Base-by-base conservation (phyloP, 805 yeast species). In the Naumovozyma baii region DNA sequence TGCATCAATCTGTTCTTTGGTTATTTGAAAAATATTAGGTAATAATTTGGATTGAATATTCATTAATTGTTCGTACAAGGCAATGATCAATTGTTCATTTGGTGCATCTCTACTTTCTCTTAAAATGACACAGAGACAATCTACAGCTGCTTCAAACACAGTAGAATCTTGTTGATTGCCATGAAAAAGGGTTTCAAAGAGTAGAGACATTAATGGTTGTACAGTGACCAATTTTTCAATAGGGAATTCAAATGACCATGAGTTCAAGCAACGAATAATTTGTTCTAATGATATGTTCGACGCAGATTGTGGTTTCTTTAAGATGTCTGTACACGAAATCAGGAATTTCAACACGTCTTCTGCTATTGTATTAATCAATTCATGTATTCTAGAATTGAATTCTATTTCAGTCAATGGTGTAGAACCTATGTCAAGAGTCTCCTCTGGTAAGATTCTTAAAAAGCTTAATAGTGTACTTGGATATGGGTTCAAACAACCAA, bases 181-280 rank as follows among this genome's bases (percentile, higher is more conserved):
- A 35, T 63, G 61, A 7, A 63, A 44, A 30, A 81, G 61, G 1
- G 84, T 76, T 37, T 70, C 70, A 59, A 88, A 83, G 20, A 88
- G 73, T 43, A 87, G 64, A 5, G 73, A 66, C 18, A 87, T 75
- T 32, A 92, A 64, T 1, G 92, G 74, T 15, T 76, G 68, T 36
- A 76, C 69, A 8, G 73, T 62, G 33, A 90, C 62, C n/a, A 92
- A 65, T 36, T 76, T 71, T 38, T 75, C 79, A 19, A 90, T 70
- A 3, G 90, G 83, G 36, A 86, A 76, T 58, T 94, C 98, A 45
- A 72, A 73, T 43, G 92, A 79, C 99, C 99, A 92, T 16, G 94
- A 82, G 49, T 80, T 79, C 41, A 94, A 66, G 61, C 95, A 83
- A 45, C 78, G 80, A 41, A 90, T 69, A 4, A 86, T 69, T 38